Evolutionary conservation across 1,284 basidiomycete genomes (phyloP), one percentile per base, ranked within the genome.

Genomic region (Cryptococcus depauperatus): DNA sequence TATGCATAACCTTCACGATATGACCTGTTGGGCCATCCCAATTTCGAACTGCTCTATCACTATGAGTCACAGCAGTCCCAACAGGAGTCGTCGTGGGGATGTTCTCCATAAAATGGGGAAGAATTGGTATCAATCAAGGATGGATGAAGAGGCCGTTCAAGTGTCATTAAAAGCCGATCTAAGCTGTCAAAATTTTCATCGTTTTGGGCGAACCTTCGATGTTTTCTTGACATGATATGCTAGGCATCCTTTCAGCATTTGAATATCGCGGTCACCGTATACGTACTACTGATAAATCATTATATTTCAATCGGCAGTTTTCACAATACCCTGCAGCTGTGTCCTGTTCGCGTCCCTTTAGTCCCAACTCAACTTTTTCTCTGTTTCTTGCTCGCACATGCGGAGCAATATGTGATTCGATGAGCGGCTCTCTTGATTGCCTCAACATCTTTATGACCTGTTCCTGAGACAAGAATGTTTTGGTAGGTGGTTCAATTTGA

Each of bases 301-400:
- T 82, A 64, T 92, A 99, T 66, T 90, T 88, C 45, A 79, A 64
- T 19, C 93, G 79, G 70, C 95, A 99, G 68, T 92, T 95, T 66
- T 99, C 95, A 71, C 95, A 99, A 71, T 97, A 98, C 9, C 95
- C 95, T 6, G 92, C 46, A 21, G 61, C 61, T 8, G 88, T 68
- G 89, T 96, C 61, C 78, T 84, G 43, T 79, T 84, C 72, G 89
- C 87, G 56, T n/a, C 54, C 60, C 46, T 62, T 67, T 41, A 53
- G 47, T 2, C 62, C 60, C 19, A 55, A 47, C 7, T 62, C 54
- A 1, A 67, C 65, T 35, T 61, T 60, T 30, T 58, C 54, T 37
- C 60, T 47, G 49, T 69, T 69, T 33, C 44, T 46, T 10, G 47
- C 58, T 50, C 58, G 51, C 56, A 51, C 54, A 35, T 61, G 57